phyloP scores from a whole-genome alignment of 805 yeast genomes.

The Saccharomycopsis malanga region DNA sequence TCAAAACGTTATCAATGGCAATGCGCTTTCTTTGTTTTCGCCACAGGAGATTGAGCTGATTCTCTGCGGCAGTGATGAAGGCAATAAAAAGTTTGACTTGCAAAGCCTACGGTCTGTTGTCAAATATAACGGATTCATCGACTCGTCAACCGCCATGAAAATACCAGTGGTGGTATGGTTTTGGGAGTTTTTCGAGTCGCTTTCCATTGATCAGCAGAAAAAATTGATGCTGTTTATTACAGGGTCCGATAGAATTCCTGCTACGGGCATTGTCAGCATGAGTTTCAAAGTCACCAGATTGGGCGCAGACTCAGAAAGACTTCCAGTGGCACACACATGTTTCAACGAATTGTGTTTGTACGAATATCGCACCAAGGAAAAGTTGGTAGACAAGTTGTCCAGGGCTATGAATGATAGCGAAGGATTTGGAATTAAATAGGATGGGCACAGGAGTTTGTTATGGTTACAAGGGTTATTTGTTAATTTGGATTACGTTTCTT shows the following conservation, averaged over 20 bases:
- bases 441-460: no score
- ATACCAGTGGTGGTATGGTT: slow-evolving; percentile 62
- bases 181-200: slow-evolving; percentile 65
- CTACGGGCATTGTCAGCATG: slow-evolving; percentile 79
- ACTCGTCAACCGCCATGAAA: slow-evolving; percentile 32
- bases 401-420: slow-evolving; percentile 71
- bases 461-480: no score
- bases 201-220: slow-evolving; percentile 45
- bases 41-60: slow-evolving; percentile 77
- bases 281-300: slow-evolving; percentile 60
- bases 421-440: slow-evolving; percentile 73
- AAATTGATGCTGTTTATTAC: slow-evolving; percentile 70
- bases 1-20: slow-evolving; percentile 66
- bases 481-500: no score
- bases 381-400: slow-evolving; percentile 49
- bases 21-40: slow-evolving; percentile 70
- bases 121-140: slow-evolving; percentile 59
- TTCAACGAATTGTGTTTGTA: slow-evolving; percentile 82
- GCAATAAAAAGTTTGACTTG: slow-evolving; percentile 49
- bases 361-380: slow-evolving; percentile 51
- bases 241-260: slow-evolving; percentile 88
- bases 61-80: slow-evolving; percentile 60
- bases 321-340: slow-evolving; percentile 91
- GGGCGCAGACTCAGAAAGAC: slow-evolving; percentile 38
- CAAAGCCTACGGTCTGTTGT: slow-evolving; percentile 64